Evolutionary conservation across 2,329 filamentous ascomycete species (phyloP).

Genomic region (Ploettnerulaceae sp.): DNA sequence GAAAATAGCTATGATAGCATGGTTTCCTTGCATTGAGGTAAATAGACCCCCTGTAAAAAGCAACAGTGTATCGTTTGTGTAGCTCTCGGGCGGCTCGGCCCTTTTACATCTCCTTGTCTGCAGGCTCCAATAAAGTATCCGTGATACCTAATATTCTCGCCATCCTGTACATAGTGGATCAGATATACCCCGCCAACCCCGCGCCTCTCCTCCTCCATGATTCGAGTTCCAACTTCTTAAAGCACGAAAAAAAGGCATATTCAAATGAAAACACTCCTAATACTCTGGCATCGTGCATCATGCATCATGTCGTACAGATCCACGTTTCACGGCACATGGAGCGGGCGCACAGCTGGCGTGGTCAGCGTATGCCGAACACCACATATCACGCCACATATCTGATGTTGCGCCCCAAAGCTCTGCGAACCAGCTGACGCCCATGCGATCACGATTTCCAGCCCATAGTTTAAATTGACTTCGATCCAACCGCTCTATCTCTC

Average conservation of each 20-base stretch:
- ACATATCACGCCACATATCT: conserved; percentile 5
- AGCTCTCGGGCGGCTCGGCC: too few species aligned
- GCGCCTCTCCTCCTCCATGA: neutral
- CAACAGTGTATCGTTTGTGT: too few species aligned
- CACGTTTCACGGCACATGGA: neutral
- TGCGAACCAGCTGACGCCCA: neutral
- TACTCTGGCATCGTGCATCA: neutral
- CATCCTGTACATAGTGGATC: too few species aligned
- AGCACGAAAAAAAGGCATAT: neutral
- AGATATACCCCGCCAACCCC: neutral
- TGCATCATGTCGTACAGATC: neutral
- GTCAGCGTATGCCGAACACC: neutral
- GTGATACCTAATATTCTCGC: too few species aligned
- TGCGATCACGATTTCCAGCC: too few species aligned
- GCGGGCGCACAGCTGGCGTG: neutral
- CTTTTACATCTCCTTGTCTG: too few species aligned
- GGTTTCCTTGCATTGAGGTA: too few species aligned
- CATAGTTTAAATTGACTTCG: too few species aligned
- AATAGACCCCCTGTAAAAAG: too few species aligned
- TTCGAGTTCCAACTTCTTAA: neutral
- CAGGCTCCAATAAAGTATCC: too few species aligned
- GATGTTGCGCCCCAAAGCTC: neutral
- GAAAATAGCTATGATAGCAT: too few species aligned
- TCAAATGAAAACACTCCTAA: neutral
- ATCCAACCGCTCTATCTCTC: neutral